Evolutionary conservation across 2,329 filamentous ascomycete species (phyloP).

Genomic region (Xylariaceae sp.): DNA sequence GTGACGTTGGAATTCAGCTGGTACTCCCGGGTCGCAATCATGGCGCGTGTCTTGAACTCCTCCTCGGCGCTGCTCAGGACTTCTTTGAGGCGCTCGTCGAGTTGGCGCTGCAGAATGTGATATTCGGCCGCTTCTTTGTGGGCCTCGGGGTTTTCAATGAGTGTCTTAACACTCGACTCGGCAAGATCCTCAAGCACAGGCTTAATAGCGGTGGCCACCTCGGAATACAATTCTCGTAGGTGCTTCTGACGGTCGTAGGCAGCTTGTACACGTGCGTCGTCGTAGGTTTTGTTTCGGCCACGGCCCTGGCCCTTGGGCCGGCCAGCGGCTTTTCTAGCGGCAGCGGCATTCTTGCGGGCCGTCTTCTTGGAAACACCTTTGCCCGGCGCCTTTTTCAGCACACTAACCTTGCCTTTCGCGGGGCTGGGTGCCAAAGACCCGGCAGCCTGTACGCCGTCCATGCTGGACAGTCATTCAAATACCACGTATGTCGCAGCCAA

Average conservation of each 20-base stretch:
- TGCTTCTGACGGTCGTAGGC: slow-evolving; percentile 60
- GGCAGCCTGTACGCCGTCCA: slow-evolving; percentile 26
- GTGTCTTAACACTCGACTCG: slow-evolving; percentile 50
- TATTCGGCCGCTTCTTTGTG: slow-evolving; percentile 52
- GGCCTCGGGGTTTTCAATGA: slow-evolving; percentile 48
- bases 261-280: slow-evolving; percentile 49
- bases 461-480: slow-evolving; percentile 23
- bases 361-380: slow-evolving; percentile 24
- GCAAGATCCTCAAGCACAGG: slow-evolving; percentile 61
- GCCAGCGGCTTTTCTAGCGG: slow-evolving; percentile 22
- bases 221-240: slow-evolving; percentile 59
- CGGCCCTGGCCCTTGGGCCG: slow-evolving; percentile 36
- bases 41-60: slow-evolving; percentile 31
- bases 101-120: slow-evolving; percentile 42
- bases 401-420: slow-evolving; percentile 24
- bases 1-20: slow-evolving; percentile 33
- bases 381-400: slow-evolving; percentile 18
- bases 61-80: slow-evolving; percentile 23
- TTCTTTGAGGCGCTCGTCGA: slow-evolving; percentile 41
- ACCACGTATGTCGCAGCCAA: too few relatives aligned
- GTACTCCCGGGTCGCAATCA: slow-evolving; percentile 29
- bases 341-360: slow-evolving; percentile 18
- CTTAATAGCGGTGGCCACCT: slow-evolving; percentile 58
- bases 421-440: slow-evolving; percentile 30
- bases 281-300: slow-evolving; percentile 50